These are phyloP conservation scores for Komagataella pastoris DNA, from an alignment of 805 yeast genomes.

Conservation along the genomic window DNA sequence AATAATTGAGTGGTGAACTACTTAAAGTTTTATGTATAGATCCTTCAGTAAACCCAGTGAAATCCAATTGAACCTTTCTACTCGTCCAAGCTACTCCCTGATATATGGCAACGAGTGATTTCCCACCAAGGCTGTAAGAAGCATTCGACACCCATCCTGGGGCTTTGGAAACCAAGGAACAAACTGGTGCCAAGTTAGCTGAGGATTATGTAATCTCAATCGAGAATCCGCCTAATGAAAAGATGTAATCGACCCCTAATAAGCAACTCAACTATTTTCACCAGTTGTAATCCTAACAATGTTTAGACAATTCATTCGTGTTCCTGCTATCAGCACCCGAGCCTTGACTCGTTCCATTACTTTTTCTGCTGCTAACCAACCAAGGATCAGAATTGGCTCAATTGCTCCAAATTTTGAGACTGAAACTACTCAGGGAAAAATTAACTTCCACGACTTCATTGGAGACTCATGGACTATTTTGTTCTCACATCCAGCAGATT, in stretches of 20 bases:
- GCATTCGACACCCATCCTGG: too few species aligned
- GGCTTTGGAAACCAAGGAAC: background rate
- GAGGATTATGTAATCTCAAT: background rate
- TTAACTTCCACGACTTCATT: slow-evolving; percentile 78
- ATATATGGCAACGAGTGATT: too few species aligned
- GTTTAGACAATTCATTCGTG: background rate
- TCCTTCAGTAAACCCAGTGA: too few species aligned
- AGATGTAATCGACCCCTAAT: background rate
- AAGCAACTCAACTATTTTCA: background rate
- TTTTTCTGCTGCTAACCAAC: slow-evolving; percentile 40
- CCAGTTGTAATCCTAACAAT: background rate
- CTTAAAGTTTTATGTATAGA: background rate
- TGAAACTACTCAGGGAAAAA: slow-evolving; percentile 67
- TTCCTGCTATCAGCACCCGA: background rate
- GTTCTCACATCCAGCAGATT: slow-evolving; percentile 93
- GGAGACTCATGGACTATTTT: slow-evolving; percentile 81
- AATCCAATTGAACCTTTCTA: too few species aligned
- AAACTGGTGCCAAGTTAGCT: background rate
- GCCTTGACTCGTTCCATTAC: slow-evolving; percentile 11
- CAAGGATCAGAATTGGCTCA: slow-evolving; percentile 67
- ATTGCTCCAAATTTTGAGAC: slow-evolving; percentile 83
- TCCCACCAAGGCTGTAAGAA: too few species aligned
- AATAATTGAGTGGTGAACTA: background rate
- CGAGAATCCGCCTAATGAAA: background rate
- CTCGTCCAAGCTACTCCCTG: too few species aligned